Evolutionary conservation across 371 early-diverging fungal genomes (phyloP).

Genomic region (Mucor saturninus): DNA sequence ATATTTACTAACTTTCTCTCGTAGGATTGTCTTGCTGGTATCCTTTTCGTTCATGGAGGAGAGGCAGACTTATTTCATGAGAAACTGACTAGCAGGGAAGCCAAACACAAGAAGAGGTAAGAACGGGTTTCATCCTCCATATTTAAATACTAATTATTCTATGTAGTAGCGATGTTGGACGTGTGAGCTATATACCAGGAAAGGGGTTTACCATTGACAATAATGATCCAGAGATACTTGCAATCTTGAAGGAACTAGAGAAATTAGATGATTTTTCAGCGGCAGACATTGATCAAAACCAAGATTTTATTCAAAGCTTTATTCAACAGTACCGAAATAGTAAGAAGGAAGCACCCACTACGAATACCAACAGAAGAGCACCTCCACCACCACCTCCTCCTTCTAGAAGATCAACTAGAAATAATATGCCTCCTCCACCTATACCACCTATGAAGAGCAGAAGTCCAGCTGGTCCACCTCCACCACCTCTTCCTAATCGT

Average conservation of each 20-base stretch:
- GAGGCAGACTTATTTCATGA: constrained; percentile 78
- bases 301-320: constrained; percentile 51
- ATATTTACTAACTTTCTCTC: not conserved
- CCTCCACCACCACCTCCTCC: not conserved
- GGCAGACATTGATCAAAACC: constrained; percentile 59
- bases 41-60: constrained; percentile 81
- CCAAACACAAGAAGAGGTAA: constrained; percentile 28
- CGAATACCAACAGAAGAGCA: not conserved
- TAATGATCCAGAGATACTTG: constrained; percentile 80
- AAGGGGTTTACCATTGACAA: constrained; percentile 81
- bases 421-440: constrained; percentile 3
- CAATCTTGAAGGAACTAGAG: constrained; percentile 65
- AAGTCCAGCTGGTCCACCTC: constrained; percentile 25
- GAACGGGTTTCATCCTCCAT: too few relatives aligned
- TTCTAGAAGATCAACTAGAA: constrained; percentile 2
- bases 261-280: constrained; percentile 70
- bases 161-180: constrained; percentile 61
- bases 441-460: constrained; percentile 4
- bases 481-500: constrained; percentile 15
- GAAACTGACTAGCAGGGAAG: constrained; percentile 61
- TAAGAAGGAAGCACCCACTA: constrained; percentile 3
- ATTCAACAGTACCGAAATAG: constrained; percentile 19
- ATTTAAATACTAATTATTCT: not conserved
- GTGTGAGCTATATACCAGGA: constrained; percentile 77
- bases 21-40: constrained; percentile 73